A percentile compares a stretch with the other conserved stretches of the same genome.
phyloP scores from a whole-genome alignment of 306 rosid species.

The Rosa multiflora region DNA sequence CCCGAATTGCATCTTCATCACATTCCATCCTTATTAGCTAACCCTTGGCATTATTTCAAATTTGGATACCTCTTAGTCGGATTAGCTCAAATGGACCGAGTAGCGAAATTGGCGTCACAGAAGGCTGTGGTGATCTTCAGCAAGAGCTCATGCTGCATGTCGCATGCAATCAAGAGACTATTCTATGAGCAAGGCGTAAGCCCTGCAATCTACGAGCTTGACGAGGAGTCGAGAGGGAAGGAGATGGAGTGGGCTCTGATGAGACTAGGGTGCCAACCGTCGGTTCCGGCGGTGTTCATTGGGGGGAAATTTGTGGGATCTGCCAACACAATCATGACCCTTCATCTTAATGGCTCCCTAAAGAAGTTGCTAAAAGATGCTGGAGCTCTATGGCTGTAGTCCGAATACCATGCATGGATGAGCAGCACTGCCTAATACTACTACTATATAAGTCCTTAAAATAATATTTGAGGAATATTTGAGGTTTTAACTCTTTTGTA shows the following conservation, averaged over 20 bases:
- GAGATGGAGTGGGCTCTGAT: conserved; percentile 91
- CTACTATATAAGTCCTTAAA: not conserved
- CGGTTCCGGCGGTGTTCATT: conserved; percentile 84
- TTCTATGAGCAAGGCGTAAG: conserved; percentile 92
- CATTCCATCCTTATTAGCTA: conserved; percentile 1
- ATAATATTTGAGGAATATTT: conserved; percentile 15
- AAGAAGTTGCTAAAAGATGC: conserved; percentile 87
- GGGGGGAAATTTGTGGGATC: conserved; percentile 86
- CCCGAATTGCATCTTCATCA: not conserved
- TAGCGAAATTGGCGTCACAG: conserved; percentile 70
- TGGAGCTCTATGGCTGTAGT: conserved; percentile 86
- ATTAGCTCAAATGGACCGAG: conserved; percentile 53
- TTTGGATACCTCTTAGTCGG: not conserved
- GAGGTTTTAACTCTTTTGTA: conserved; percentile 16
- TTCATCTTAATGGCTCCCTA: conserved; percentile 83
- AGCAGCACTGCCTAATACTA: not conserved
- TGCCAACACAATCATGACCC: conserved; percentile 82
- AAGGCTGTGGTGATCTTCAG: conserved; percentile 97
- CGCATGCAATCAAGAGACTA: conserved; percentile 85
- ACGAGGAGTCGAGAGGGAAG: conserved; percentile 69
- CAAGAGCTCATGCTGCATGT: conserved; percentile 98
- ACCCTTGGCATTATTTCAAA: not conserved
- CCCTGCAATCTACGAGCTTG: conserved; percentile 77
- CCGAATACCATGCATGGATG: not conserved
- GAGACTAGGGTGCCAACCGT: conserved; percentile 84